Percentiles rank a stretch among this genome's conserved stretches.
Conservation (phyloP, 495 filamentous ascomycete genomes). For the Annulohypoxylon maeteangense region DNA sequence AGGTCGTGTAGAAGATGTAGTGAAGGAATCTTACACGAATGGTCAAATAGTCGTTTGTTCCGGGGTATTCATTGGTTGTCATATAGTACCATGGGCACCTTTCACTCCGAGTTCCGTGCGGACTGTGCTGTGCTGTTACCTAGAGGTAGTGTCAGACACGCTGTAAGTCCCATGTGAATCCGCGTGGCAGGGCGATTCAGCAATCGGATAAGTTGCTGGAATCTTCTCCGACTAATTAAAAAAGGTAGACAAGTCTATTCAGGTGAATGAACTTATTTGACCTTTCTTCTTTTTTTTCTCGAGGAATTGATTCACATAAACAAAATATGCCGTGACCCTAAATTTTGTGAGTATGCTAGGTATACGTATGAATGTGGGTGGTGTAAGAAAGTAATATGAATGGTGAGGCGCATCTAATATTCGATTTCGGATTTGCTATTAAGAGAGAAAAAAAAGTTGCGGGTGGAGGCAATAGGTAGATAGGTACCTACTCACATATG, state of each 20-base stretch:
- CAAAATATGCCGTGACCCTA: constrained; percentile 1
- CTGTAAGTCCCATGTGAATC: not conserved
- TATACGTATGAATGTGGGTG: not conserved
- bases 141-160: not conserved
- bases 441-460: constrained; percentile 6
- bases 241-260: not conserved
- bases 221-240: not conserved
- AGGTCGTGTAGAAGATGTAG: constrained; percentile 16
- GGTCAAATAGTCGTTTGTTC: constrained; percentile 7
- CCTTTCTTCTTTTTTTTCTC: not conserved
- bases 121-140: not conserved
- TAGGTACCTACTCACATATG: not conserved
- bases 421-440: constrained; percentile 14
- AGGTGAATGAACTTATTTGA: not conserved
- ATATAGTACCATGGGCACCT: constrained; percentile 10
- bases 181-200: not conserved
- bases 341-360: not conserved
- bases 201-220: not conserved
- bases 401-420: constrained; percentile 25
- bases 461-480: constrained; percentile 16
- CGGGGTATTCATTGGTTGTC: constrained; percentile 14
- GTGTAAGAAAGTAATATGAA: not conserved
- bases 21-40: constrained; percentile 20
- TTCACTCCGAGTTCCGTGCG: constrained; percentile 17
- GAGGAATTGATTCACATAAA: constrained; percentile 19